phyloP scores from a whole-genome alignment of 2,329 filamentous ascomycete genomes.

The Drechmeria coniospora region DNA sequence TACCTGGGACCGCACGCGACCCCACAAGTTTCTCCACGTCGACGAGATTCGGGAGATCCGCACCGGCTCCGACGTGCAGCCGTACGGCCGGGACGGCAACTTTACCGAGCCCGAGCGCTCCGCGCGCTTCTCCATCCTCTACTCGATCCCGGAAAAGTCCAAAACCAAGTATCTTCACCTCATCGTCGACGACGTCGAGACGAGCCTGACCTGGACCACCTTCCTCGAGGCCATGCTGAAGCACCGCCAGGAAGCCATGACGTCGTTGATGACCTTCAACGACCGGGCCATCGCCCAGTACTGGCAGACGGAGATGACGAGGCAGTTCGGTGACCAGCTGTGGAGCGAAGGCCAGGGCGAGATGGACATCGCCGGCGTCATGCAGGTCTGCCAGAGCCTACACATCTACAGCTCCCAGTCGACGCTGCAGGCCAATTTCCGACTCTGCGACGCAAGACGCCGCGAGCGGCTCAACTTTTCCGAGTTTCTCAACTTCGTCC shows the following conservation, averaged over 20 bases:
- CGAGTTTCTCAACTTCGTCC: conserved; percentile 75
- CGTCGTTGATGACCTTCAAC: conserved; percentile 71
- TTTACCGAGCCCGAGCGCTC: conserved; percentile 51
- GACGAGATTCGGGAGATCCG: conserved; percentile 91
- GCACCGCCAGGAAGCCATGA: conserved; percentile 80
- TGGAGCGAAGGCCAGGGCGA: conserved; percentile 45
- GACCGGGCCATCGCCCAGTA: conserved; percentile 69
- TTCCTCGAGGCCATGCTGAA: conserved; percentile 74
- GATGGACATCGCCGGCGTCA: conserved; percentile 64
- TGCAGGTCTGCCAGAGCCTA: conserved; percentile 71
- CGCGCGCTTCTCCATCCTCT: conserved; percentile 82
- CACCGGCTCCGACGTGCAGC: conserved; percentile 66
- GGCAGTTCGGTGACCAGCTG: conserved; percentile 40
- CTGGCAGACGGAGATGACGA: conserved; percentile 74
- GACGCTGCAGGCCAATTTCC: conserved; percentile 60
- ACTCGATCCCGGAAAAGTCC: conserved; percentile 60
- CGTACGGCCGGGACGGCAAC: conserved; percentile 75
- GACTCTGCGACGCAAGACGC: conserved; percentile 49
- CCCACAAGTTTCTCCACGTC: conserved; percentile 77
- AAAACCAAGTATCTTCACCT: conserved; percentile 83
- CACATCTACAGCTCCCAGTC: conserved; percentile 80
- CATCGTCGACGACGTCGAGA: conserved; percentile 57
- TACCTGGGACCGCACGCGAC: conserved; percentile 66
- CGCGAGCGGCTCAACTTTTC: conserved; percentile 56
- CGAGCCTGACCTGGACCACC: conserved; percentile 65